These are phyloP conservation scores for Neonectria ditissima DNA, from an alignment of 2,329 filamentous ascomycete species.

Conservation along the genomic window DNA sequence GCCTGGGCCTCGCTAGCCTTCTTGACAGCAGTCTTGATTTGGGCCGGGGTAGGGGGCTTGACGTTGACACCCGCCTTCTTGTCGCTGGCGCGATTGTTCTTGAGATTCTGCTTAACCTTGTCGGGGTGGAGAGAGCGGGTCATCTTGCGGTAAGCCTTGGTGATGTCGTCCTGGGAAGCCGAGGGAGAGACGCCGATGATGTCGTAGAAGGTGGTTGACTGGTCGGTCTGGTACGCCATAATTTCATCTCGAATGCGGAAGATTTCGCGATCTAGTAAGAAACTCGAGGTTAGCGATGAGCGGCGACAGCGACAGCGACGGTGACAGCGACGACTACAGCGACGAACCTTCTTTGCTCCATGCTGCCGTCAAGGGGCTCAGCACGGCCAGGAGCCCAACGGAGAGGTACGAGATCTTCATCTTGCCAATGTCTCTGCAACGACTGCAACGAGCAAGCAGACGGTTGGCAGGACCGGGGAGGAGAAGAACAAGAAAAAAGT, in stretches of 20 bases:
- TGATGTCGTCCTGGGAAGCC: conserved; percentile 88
- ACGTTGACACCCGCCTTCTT: conserved; percentile 70
- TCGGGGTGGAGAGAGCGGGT: conserved; percentile 89
- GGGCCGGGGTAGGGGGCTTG: conserved; percentile 78
- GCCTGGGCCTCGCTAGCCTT: conserved; percentile 85
- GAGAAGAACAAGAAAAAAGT: not conserved
- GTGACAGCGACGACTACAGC: not conserved
- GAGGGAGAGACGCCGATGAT: conserved; percentile 82
- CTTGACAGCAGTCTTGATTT: conserved; percentile 84
- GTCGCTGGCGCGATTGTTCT: conserved; percentile 73
- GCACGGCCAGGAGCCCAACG: conserved; percentile 75
- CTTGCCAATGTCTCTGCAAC: conserved; percentile 46
- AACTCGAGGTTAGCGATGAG: conserved; percentile 14
- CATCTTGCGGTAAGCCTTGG: conserved; percentile 92
- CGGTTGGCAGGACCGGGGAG: not conserved
- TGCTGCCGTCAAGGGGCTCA: conserved; percentile 75
- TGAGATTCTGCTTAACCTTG: conserved; percentile 89
- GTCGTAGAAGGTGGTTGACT: conserved; percentile 90
- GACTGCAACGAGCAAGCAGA: not conserved
- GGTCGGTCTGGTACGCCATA: conserved; percentile 78
- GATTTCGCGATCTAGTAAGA: conserved; percentile 86
- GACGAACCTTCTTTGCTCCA: conserved; percentile 87
- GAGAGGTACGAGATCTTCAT: conserved; percentile 80
- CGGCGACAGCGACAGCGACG: not conserved
- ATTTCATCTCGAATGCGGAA: conserved; percentile 95